Evolutionary conservation across 768 basidiomycete species (phyloP).

Genomic region (Suillus luteus): DNA sequence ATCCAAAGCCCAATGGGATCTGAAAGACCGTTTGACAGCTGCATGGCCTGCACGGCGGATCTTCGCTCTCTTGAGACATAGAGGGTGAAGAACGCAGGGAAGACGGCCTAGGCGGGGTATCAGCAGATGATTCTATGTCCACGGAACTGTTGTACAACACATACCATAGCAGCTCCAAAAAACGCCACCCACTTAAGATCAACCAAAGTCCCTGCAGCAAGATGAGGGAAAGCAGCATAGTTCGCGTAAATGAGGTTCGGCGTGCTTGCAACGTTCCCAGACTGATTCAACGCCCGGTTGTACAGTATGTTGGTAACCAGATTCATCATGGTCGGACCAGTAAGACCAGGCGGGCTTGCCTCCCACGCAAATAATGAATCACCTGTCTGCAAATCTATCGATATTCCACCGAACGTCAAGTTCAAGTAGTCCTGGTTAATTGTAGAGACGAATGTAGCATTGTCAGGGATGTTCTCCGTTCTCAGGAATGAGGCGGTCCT

Average conservation of each 20-base stretch:
- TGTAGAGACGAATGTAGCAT: slow-evolving; percentile 57
- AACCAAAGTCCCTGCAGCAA: slow-evolving; percentile 55
- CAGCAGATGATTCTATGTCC: not conserved
- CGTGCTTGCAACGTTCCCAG: slow-evolving; percentile 37
- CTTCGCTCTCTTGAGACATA: slow-evolving; percentile 76
- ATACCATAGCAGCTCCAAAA: slow-evolving; percentile 72
- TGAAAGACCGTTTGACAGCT: slow-evolving; percentile 73
- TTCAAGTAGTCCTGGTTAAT: slow-evolving; percentile 55
- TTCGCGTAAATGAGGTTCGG: slow-evolving; percentile 59
- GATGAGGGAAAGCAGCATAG: slow-evolving; percentile 58
- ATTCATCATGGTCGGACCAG: slow-evolving; percentile 65
- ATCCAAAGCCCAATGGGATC: slow-evolving; percentile 75
- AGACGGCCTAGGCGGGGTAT: slow-evolving; percentile 53
- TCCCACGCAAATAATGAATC: slow-evolving; percentile 72
- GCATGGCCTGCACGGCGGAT: slow-evolving; percentile 77
- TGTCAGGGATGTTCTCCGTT: slow-evolving; percentile 50
- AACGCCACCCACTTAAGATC: slow-evolving; percentile 77
- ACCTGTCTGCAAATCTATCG: slow-evolving; percentile 52
- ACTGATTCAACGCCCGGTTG: slow-evolving; percentile 58
- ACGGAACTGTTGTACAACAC: slow-evolving; percentile 14
- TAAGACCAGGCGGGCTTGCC: slow-evolving; percentile 57
- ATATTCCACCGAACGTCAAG: slow-evolving; percentile 68
- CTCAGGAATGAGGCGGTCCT: slow-evolving; percentile 36
- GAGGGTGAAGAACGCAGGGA: slow-evolving; percentile 79
- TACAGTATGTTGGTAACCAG: slow-evolving; percentile 67